Base-by-base conservation (phyloP, 2,329 filamentous ascomycete species). In the Scedosporium dehoogii region DNA sequence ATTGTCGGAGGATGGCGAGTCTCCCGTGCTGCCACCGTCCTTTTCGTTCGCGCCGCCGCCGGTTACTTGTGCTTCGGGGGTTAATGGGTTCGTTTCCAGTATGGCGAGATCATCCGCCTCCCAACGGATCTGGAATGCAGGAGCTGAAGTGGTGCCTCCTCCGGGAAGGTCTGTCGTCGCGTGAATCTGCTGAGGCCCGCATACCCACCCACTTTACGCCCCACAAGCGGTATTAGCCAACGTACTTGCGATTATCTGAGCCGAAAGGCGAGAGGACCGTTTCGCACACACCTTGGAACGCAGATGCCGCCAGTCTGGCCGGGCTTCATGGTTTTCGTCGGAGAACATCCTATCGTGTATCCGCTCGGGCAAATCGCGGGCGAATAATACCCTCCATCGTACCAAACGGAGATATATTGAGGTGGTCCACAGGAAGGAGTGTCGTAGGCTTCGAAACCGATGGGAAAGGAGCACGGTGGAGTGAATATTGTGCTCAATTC, bases 111-210 rank as follows among this genome's bases (percentile, higher is more conserved):
- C 60, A 41, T 21, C 21, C 16, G 41, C 60, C 23, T 57, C 60
- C 60, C 60, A 62, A 9, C 60, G 53, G 27, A 62, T 62, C 25
- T 62, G 60, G 38, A 62, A 58, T 14, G 60, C 60, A 3, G 60
- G 60, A 3, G 16, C 60, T 1, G 55, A 57, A 9, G 38, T 62
- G 3, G 55, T 58, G 18, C 44, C 21, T 33, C 60, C 60, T 21
- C 27, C 53, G 14, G 29, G 10, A 18, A 61, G 46, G 51, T 23
- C 12, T 6, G 29, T 56, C 16, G 38, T 55, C 9, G 59, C 59
- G 48, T 61, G 59, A 46, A 61, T 55, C 33, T 55, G 27, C 14
- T 55, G 55, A 16, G 16, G 18, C 9, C 27, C 51, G 29, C 59
- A 61, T n/a, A 42, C 18, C 59, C 59, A 61, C 1, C 59, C 59